These are phyloP conservation scores for Plasmodium gallinaceum DNA, from an alignment of 169 alveolate species.

Conservation along the genomic window DNA sequence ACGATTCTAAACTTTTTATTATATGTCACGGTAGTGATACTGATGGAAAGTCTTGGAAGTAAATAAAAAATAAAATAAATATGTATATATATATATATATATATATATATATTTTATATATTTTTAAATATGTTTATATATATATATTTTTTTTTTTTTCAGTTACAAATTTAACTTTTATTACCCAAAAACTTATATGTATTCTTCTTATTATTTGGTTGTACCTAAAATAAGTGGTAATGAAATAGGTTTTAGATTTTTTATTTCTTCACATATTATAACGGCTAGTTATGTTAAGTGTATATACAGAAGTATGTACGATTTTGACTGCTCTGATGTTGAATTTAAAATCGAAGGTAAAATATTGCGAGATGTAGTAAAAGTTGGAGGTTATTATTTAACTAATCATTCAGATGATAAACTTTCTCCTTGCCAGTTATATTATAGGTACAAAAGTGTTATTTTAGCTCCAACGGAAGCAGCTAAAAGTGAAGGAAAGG, in stretches of 20 bases:
- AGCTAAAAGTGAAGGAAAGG: conserved; percentile 5
- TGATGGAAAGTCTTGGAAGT: conserved; percentile 41
- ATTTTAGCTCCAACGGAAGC: not conserved
- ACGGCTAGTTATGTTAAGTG: conserved; percentile 20
- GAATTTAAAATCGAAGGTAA: not conserved
- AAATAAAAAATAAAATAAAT: not conserved
- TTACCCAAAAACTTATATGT: not conserved
- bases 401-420: conserved; percentile 12
- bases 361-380: conserved; percentile 27
- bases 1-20: not conserved
- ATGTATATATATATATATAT: not conserved
- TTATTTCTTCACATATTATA: not conserved
- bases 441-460: conserved; percentile 16
- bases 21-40: conserved; percentile 31
- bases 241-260: conserved; percentile 42
- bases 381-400: conserved; percentile 39
- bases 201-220: not conserved
- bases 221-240: conserved; percentile 39
- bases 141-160: not conserved
- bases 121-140: not conserved
- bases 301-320: not conserved
- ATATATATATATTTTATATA: not conserved
- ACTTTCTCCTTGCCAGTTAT: not conserved
- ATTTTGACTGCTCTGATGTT: conserved; percentile 30
- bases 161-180: conserved; percentile 4